A percentile compares a stretch with the other conserved stretches of the same genome.
These are phyloP conservation scores for Calophaca sinica DNA, from an alignment of 306 rosid species.

Conservation along the genomic window DNA sequence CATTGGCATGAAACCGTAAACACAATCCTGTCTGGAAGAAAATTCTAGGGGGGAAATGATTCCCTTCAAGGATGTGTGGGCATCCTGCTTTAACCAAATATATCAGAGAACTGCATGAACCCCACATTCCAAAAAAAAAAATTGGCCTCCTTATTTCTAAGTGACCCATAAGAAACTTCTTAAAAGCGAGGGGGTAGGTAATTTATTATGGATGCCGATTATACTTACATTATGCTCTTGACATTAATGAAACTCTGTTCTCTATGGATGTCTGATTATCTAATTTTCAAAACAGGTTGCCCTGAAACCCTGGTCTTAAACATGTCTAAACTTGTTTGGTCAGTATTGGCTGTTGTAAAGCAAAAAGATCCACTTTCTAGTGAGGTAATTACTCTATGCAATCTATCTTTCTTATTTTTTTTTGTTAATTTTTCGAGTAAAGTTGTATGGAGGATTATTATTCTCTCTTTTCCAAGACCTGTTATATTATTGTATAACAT, in stretches of 20 bases:
- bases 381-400: slow-evolving; percentile 72
- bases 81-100: slow-evolving; percentile 32
- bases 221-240: slow-evolving; percentile 16
- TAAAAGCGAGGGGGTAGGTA: slow-evolving; percentile 19
- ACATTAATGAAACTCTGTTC: not conserved
- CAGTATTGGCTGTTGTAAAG: slow-evolving; percentile 75
- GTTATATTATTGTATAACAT: not conserved
- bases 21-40: slow-evolving; percentile 18
- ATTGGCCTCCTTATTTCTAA: slow-evolving; percentile 40
- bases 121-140: slow-evolving; percentile 1
- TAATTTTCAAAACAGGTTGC: slow-evolving; percentile 70
- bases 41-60: slow-evolving; percentile 10
- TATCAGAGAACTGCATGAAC: slow-evolving; percentile 32
- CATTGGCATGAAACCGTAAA: slow-evolving; percentile 18
- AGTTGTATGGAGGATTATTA: slow-evolving; percentile 27
- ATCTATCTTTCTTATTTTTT: not conserved
- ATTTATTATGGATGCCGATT: slow-evolving; percentile 9
- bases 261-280: slow-evolving; percentile 39
- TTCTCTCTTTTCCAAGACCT: slow-evolving; percentile 27
- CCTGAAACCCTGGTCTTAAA: slow-evolving; percentile 81
- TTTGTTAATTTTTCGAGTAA: slow-evolving; percentile 16
- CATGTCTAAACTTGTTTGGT: slow-evolving; percentile 95
- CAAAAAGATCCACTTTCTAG: slow-evolving; percentile 94
- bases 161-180: slow-evolving; percentile 29
- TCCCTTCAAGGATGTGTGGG: slow-evolving; percentile 13